Conservation (phyloP, 345 rosid species). For the Abelmoschus esculentus region DNA sequence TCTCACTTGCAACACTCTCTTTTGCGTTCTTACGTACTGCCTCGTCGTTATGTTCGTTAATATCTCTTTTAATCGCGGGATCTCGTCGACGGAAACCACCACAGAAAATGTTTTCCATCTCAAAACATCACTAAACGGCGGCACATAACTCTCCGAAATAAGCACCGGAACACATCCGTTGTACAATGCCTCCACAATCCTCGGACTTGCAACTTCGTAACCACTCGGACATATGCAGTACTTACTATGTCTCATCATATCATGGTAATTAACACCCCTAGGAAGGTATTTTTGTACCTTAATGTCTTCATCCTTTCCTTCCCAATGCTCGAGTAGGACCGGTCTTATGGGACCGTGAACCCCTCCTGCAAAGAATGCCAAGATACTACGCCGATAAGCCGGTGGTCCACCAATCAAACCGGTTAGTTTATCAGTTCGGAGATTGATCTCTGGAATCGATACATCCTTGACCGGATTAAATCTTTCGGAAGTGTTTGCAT, state of each 20-base stretch:
- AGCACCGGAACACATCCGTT: slow-evolving; percentile 66
- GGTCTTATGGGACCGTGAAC: neutral
- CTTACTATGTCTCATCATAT: neutral
- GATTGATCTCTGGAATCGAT: neutral
- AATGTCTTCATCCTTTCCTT: neutral
- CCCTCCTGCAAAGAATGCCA: slow-evolving; percentile 1
- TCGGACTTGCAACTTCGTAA: slow-evolving; percentile 86
- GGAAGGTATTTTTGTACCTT: neutral
- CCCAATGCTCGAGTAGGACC: neutral
- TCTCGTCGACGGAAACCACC: neutral
- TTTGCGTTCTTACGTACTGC: neutral
- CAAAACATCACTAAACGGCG: neutral
- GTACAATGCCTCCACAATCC: slow-evolving; percentile 78
- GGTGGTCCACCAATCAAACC: neutral
- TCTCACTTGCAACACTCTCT: neutral
- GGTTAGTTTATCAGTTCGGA: neutral
- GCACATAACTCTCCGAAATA: neutral
- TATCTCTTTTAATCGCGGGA: neutral
- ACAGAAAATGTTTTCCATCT: neutral
- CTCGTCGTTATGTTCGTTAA: neutral
- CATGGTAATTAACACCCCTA: neutral
- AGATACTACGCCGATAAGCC: neutral
- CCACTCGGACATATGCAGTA: slow-evolving; percentile 14
- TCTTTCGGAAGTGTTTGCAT: neutral
- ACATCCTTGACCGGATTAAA: neutral